Evolutionary conservation across 371 early-diverging fungal species (phyloP).

Genomic region (Blastocladiella emersonii): DNA sequence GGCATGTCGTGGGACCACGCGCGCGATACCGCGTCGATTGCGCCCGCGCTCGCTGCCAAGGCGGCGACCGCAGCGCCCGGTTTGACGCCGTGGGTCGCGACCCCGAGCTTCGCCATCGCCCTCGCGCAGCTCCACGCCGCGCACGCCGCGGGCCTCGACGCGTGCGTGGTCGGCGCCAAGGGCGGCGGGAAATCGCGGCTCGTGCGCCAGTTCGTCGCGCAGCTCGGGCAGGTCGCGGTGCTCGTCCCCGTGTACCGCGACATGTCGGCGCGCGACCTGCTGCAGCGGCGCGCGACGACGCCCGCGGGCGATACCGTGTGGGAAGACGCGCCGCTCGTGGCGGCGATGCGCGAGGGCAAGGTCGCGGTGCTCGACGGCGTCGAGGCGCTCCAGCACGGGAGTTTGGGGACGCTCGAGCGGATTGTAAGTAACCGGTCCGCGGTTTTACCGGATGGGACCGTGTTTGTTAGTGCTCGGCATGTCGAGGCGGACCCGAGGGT

Average conservation of each 20-base stretch:
- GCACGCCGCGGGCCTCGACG: background rate
- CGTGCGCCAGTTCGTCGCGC: constrained; percentile 50
- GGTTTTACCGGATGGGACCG: constrained; percentile 53
- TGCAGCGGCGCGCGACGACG: constrained; percentile 64
- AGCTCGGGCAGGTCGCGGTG: constrained; percentile 40
- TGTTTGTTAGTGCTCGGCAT: background rate
- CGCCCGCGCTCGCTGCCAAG: background rate
- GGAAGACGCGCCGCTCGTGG: constrained; percentile 54
- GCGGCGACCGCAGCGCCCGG: background rate
- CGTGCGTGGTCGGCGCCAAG: constrained; percentile 35
- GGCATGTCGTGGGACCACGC: background rate
- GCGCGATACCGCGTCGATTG: background rate
- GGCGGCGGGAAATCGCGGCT: constrained; percentile 65
- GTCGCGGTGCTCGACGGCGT: constrained; percentile 63
- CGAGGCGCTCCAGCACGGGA: constrained; percentile 55
- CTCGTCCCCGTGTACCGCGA: constrained; percentile 64
- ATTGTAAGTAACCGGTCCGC: constrained; percentile 37
- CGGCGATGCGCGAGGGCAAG: constrained; percentile 56
- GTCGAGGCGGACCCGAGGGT: too few species aligned
- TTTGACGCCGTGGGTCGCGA: background rate
- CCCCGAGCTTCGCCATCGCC: background rate
- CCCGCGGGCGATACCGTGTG: constrained; percentile 52
- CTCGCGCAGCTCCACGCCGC: background rate
- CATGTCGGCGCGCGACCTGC: constrained; percentile 69
- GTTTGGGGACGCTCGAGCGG: constrained; percentile 51